Evolutionary conservation across 2,329 filamentous ascomycete genomes (phyloP).

Genomic region (Fusarium nanum): DNA sequence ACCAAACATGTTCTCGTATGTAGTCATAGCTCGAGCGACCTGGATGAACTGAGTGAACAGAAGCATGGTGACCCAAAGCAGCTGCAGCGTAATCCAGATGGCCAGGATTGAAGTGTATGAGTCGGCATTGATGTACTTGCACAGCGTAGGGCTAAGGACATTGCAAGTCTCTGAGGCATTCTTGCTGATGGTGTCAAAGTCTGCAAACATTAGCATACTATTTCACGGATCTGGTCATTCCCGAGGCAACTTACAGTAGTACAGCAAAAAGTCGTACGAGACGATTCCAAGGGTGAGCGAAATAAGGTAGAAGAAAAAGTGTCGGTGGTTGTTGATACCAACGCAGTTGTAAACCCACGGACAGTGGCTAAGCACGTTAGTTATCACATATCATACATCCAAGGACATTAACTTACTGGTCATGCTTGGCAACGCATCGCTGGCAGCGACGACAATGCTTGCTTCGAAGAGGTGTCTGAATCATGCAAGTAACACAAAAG

Average conservation of each 20-base stretch:
- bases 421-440: slow-evolving; percentile 94
- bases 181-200: slow-evolving; percentile 70
- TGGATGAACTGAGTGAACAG: slow-evolving; percentile 94
- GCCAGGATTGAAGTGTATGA: slow-evolving; percentile 84
- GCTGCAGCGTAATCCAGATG: slow-evolving; percentile 84
- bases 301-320: slow-evolving; percentile 92
- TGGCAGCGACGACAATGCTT: slow-evolving; percentile 95
- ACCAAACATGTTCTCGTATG: slow-evolving; percentile 95
- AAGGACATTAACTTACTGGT: slow-evolving; percentile 75
- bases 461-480: slow-evolving; percentile 88
- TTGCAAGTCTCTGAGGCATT: slow-evolving; percentile 72
- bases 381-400: slow-evolving; percentile 26
- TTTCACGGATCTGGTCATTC: neutral
- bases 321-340: slow-evolving; percentile 93
- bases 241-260: slow-evolving; percentile 70
- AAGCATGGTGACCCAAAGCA: slow-evolving; percentile 98
- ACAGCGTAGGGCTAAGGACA: slow-evolving; percentile 79
- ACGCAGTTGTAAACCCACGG: slow-evolving; percentile 99
- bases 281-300: slow-evolving; percentile 80
- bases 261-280: slow-evolving; percentile 75
- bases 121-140: slow-evolving; percentile 81
- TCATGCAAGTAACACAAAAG: slow-evolving; percentile 96
- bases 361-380: slow-evolving; percentile 75
- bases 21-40: slow-evolving; percentile 91
- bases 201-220: slow-evolving; percentile 53